Base-by-base conservation (phyloP, 2,329 filamentous ascomycete species). In the Rutstroemia sp. region DNA sequence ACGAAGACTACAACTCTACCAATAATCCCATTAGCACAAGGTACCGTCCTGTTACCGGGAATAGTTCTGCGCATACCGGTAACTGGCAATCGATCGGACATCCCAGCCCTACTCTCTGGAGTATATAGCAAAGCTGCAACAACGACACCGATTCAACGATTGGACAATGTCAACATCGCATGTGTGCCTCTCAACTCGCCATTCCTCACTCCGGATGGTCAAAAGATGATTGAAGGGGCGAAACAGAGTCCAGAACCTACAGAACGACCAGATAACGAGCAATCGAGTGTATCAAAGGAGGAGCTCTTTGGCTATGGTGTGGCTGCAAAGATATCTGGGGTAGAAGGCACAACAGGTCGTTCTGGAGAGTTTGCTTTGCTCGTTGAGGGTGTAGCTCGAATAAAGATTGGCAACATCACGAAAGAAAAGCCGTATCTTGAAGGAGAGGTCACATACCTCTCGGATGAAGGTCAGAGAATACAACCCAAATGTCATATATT, bases 391-490 rank as follows among this genome's bases (percentile, higher is more conserved):
- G 78, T 89, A 17, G 80, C 86, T 61, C 81, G 94, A 42, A 85
- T 96, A 61, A 81, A 82, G 60, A 74, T 96, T 38, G 86, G 90
- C 51, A 85, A 83, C 66, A 73, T 94, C 48, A 79, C 82, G 39
- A 86, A 89, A 68, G 89, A 95, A 62, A 81, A 85, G 53, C 89
- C 91, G 2, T 95, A 88, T 69, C 91, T 96, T 63, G 91, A 96
- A 73, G 92, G 84, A 47, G 87, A 87, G 64, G 82, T 96, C 23
- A 79, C 78, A 57, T 78, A 87, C 56, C 82, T 86, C 65, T 80
- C 86, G 57, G 90, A 95, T 68, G 79, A 83, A 62, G 76, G 83
- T 88, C 73, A 60, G 78, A 50, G 21, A 19, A 41, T 39, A 2
- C 5, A 21, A 7, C n/a, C n/a, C 17, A 30, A 8, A 8, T 30